Base-by-base conservation (phyloP, 2,329 filamentous ascomycete genomes). In the Macrophomina phaseolina region DNA sequence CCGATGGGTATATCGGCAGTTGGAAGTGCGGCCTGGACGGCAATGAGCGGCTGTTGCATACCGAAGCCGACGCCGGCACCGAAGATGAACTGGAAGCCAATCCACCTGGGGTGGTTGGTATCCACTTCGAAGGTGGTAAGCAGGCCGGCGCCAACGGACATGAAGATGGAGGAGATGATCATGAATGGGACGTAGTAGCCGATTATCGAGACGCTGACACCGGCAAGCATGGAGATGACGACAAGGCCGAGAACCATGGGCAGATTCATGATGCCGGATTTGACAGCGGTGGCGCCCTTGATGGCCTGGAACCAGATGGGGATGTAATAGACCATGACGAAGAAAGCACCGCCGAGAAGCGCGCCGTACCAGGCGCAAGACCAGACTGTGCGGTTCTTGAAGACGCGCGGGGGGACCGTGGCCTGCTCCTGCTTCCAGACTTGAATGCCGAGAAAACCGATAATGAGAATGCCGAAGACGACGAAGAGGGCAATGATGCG, bases 181-280 rank as follows among this genome's bases (percentile, higher is more conserved):
- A 84, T 80, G 71, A 84, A 84, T 2, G 82, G 82, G 0, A 81
- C 83, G 75, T 84, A 84, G 76, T 84, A 84, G 49, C 82, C 82
- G 28, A 81, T 65, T 1, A 71, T 68, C 4, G 80, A 81, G 60
- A 83, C 77, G 28, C 73, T 49, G 42, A 70, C 74, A 55, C 82
- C 82, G 32, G 66, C 58, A 30, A 78, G 40, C 69, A 83, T 76
- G 63, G 79, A 80, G 65, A 81, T 68, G 71, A 83, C 67, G 69
- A 84, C 81, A 34, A 82, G 73, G 38, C 77, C 77, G 32, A 84
- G 77, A 61, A 84, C 80, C 64, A 82, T 75, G 14, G 82, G 81
- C 4, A 84, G 74, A 67, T 82, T 82, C 75, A 80, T 80, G 69
- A 84, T 83, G 23, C 81, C 82, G 30, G 81, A 83, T 49, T 81